phyloP scores from a whole-genome alignment of 768 basidiomycete species.

The Leccinum aurantiacum region DNA sequence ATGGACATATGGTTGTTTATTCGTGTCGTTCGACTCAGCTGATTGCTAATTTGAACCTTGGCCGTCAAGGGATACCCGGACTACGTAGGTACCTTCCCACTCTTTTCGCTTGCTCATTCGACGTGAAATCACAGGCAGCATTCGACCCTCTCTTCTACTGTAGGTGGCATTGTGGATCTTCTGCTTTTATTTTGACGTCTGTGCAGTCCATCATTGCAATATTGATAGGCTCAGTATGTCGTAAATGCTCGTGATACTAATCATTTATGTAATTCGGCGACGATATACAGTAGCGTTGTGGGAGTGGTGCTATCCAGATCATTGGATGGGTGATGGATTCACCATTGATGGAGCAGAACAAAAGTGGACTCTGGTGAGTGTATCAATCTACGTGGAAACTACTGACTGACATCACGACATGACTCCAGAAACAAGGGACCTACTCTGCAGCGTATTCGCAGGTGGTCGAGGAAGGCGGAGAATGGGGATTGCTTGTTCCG shows the following conservation, averaged over 20 bases:
- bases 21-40: neutral
- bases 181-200: neutral
- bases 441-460: constrained; percentile 25
- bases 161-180: constrained; percentile 5
- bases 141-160: constrained; percentile 30
- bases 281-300: constrained; percentile 25
- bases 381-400: neutral
- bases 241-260: neutral
- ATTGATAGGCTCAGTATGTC: constrained; percentile 23
- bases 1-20: constrained; percentile 29
- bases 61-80: constrained; percentile 19
- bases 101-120: neutral
- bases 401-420: neutral
- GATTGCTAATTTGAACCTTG: neutral
- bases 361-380: constrained; percentile 26
- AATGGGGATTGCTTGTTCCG: constrained; percentile 19
- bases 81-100: constrained; percentile 18
- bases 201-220: constrained; percentile 26
- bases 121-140: constrained; percentile 14
- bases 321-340: constrained; percentile 32
- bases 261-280: neutral
- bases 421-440: constrained; percentile 17
- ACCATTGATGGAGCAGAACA: constrained; percentile 8
- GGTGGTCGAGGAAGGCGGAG: constrained; percentile 20
- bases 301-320: constrained; percentile 31